Evolutionary conservation across 306 rosid genomes (phyloP).

Genomic region (Lithocarpus polystachyus): DNA sequence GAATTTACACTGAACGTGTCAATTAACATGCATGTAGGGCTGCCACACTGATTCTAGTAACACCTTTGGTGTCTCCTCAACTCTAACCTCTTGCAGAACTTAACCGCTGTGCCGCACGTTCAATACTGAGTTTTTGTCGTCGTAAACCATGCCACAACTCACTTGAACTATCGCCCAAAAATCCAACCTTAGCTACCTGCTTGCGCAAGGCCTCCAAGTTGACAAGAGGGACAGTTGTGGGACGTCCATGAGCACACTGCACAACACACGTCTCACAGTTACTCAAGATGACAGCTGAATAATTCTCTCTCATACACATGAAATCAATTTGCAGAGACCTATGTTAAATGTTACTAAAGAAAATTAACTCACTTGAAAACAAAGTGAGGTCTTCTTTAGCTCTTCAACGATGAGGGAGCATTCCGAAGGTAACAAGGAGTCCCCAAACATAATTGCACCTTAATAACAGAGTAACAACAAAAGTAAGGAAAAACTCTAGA

Average conservation of each 20-base stretch:
- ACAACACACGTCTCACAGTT: constrained; percentile 2
- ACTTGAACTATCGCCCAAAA: constrained; percentile 27
- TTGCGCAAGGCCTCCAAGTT: constrained; percentile 80
- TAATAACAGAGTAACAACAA: constrained; percentile 12
- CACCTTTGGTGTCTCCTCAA: background rate
- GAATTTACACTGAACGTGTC: background rate
- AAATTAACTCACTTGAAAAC: constrained; percentile 75
- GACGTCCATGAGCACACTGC: constrained; percentile 98
- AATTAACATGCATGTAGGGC: constrained; percentile 5
- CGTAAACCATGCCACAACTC: constrained; percentile 63
- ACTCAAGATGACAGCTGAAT: constrained; percentile 3
- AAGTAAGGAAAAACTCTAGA: background rate
- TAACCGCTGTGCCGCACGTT: constrained; percentile 58
- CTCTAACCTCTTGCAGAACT: constrained; percentile 29
- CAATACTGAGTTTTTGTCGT: constrained; percentile 42
- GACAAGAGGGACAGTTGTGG: constrained; percentile 83
- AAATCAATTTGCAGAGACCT: background rate
- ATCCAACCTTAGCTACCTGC: constrained; percentile 60
- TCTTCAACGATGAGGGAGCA: constrained; percentile 90
- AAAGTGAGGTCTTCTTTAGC: constrained; percentile 75
- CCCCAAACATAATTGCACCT: constrained; percentile 99
- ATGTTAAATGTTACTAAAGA: background rate
- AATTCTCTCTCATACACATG: background rate
- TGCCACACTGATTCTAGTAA: background rate
- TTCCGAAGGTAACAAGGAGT: constrained; percentile 86